Evolutionary conservation across 805 yeast genomes (phyloP).

Genomic region (Lipomyces orientalis): DNA sequence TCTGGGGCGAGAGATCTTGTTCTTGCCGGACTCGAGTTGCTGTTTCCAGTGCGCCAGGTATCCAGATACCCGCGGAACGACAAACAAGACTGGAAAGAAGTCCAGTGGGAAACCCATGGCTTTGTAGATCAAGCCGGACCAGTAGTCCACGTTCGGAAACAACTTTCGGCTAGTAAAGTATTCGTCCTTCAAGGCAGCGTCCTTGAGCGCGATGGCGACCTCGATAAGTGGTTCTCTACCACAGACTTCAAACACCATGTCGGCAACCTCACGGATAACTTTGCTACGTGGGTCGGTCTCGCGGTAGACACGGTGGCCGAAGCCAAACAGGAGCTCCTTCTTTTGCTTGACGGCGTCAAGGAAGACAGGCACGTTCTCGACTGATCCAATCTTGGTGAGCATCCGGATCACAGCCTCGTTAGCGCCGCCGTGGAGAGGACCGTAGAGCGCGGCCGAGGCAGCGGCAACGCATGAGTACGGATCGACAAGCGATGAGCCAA

Average conservation of each 20-base stretch:
- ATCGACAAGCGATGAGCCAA: conserved; percentile 36
- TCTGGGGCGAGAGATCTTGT: conserved; percentile 35
- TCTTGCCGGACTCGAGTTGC: conserved; percentile 35
- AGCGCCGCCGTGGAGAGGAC: conserved; percentile 38
- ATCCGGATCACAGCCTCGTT: conserved; percentile 38
- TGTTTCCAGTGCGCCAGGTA: conserved; percentile 38
- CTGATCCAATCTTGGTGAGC: conserved; percentile 33
- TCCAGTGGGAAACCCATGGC: conserved; percentile 38
- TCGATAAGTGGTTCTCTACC: conserved; percentile 36
- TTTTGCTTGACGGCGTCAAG: conserved; percentile 32
- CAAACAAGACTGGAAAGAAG: conserved; percentile 36
- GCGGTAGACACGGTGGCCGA: conserved; percentile 36
- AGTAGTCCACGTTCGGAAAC: conserved; percentile 36
- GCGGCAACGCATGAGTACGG: conserved; percentile 36
- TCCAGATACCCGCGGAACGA: conserved; percentile 37
- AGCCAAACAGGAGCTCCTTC: conserved; percentile 35
- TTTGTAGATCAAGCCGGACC: conserved; percentile 37
- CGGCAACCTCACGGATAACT: conserved; percentile 36
- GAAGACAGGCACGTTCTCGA: conserved; percentile 32
- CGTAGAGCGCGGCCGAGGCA: conserved; percentile 34
- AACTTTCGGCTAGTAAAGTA: conserved; percentile 34
- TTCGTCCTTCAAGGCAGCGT: conserved; percentile 34
- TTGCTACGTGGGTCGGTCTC: conserved; percentile 35
- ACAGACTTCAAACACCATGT: conserved; percentile 36
- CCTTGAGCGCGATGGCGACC: conserved; percentile 35